Conservation (phyloP, 2,329 filamentous ascomycete species). For the Colletotrichum brevisporum region DNA sequence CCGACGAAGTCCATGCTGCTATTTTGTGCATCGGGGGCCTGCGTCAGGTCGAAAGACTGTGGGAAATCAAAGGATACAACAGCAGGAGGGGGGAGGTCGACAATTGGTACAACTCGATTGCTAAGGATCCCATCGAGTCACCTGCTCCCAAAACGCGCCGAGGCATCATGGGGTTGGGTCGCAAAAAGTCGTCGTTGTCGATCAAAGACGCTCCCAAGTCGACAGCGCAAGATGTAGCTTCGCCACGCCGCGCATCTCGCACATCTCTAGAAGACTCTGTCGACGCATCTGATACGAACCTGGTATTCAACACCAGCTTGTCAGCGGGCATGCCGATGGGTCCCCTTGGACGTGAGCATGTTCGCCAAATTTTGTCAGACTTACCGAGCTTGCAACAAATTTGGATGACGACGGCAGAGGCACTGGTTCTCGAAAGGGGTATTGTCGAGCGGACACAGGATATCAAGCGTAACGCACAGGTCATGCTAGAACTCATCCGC, state of each 20-base stretch:
- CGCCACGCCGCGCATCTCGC: slow-evolving; percentile 22
- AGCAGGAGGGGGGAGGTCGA: slow-evolving; percentile 71
- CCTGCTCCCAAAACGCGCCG: slow-evolving; percentile 63
- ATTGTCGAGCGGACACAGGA: slow-evolving; percentile 71
- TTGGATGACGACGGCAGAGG: slow-evolving; percentile 75
- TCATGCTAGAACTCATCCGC: slow-evolving; percentile 75
- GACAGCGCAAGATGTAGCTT: slow-evolving; percentile 24
- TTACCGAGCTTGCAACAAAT: slow-evolving; percentile 72
- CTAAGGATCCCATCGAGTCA: slow-evolving; percentile 59
- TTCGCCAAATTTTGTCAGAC: slow-evolving; percentile 66
- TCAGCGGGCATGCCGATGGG: slow-evolving; percentile 75
- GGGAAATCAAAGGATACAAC: slow-evolving; percentile 78
- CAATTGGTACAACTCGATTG: slow-evolving; percentile 69
- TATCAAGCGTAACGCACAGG: slow-evolving; percentile 74
- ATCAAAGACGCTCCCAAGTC: slow-evolving; percentile 50
- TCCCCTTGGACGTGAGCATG: slow-evolving; percentile 64
- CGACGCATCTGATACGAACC: slow-evolving; percentile 38
- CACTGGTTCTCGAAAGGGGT: slow-evolving; percentile 70
- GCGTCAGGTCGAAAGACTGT: slow-evolving; percentile 73
- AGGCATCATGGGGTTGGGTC: slow-evolving; percentile 66
- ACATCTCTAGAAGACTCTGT: slow-evolving; percentile 21
- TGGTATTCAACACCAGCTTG: slow-evolving; percentile 71
- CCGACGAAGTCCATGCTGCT: slow-evolving; percentile 74
- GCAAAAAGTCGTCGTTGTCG: slow-evolving; percentile 68
- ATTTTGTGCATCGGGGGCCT: slow-evolving; percentile 73